Evolutionary conservation across 78 protist genomes (phyloP).

Genomic region (Guillardia theta): DNA sequence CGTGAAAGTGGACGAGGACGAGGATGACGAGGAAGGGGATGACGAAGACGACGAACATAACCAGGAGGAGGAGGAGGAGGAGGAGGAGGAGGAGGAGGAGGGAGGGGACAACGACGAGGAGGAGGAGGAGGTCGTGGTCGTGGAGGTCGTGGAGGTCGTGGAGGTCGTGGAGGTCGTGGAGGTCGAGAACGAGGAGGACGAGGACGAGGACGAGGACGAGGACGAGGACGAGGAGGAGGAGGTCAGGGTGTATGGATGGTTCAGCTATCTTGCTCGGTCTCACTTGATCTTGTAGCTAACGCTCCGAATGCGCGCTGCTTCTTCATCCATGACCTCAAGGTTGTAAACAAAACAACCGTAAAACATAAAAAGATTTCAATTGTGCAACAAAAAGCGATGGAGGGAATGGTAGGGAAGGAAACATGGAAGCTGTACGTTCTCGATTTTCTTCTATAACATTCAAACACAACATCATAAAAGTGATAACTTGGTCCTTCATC

Average conservation of each 20-base stretch:
- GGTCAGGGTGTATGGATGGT: neutral
- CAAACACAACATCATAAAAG: neutral
- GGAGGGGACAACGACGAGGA: neutral
- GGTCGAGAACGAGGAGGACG: neutral
- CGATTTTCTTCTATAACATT: no score
- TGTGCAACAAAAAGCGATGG: no score
- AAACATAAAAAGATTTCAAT: neutral
- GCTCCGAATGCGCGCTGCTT: no score
- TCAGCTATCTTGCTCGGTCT: neutral
- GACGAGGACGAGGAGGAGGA: neutral
- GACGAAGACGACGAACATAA: neutral
- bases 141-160: neutral
- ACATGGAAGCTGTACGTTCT: no score
- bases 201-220: neutral
- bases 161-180: neutral
- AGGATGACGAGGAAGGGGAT: neutral
- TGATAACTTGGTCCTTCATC: neutral
- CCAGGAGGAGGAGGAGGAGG: neutral
- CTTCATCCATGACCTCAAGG: no score
- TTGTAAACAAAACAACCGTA: neutral
- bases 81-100: neutral
- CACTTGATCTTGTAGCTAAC: no score
- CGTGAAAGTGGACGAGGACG: neutral
- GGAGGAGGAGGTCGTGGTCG: neutral
- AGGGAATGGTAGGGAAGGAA: no score